Evolutionary conservation across 2,329 filamentous ascomycete species (phyloP), one percentile per base, ranked within the genome.

Genomic region (Zasmidium cellare): DNA sequence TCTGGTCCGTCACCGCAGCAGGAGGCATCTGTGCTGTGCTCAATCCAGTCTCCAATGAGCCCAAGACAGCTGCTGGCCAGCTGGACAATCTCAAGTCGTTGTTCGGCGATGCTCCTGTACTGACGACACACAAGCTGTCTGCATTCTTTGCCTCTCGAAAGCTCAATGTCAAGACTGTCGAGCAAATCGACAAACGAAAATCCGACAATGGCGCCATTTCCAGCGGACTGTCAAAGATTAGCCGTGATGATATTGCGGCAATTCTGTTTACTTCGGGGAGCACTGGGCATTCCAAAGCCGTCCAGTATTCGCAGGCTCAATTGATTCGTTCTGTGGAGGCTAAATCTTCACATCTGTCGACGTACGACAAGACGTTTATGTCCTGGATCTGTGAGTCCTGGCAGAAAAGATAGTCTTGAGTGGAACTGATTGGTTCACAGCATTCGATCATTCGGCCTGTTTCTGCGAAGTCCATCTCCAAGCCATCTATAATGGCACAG

Each of bases 401-500:
- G 12, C 18, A 3, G 7, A 18, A 44, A 25, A 14, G 16, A 12
- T 14, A 46, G n/a, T n/a, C n/a, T n/a, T n/a, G n/a, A n/a, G n/a
- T n/a, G n/a, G n/a, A n/a, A n/a, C 51, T 53, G 51, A 53, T 20
- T 79, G 11, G 58, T 82, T 79, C 79, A 75, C 82, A n/a, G 74
- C 75, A 0, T 68, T 84, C 7, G 82, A 85, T 59, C 83, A 85
- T 57, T 81, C 84, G 9, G 83, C 79, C 0, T 77, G 71, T 57
- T 68, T 86, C 2, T 70, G 74, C 1, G 80, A 86, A 52, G 77
- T 80, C 16, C 83, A 85, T 61, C 65, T 85, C 0, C 76, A 77
- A 14, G 79, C 82, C 1, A 64, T 83, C 47, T 71, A 59, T 24
- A 59, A 74, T 1, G 73, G 73, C 6, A 69, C 71, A 0, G 69